A percentile compares a stretch with the other conserved stretches of the same genome.
phyloP scores from a whole-genome alignment of 257 asterid genomes.

The Salvia splendens region DNA sequence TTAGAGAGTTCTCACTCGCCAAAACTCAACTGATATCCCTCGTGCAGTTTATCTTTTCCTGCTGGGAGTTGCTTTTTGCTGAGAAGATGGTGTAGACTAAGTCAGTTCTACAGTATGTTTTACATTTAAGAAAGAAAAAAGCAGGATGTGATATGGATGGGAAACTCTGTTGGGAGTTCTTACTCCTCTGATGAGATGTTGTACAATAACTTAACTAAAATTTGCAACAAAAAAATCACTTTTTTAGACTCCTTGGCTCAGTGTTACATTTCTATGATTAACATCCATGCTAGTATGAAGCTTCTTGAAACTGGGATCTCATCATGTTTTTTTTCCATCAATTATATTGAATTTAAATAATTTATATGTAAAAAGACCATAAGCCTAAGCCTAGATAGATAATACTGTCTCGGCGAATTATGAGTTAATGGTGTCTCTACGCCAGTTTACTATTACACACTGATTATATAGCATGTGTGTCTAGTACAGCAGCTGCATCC shows the following conservation, averaged over 20 bases:
- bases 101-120: slow-evolving; percentile 50
- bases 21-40: slow-evolving; percentile 39
- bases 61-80: slow-evolving; percentile 47
- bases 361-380: no score
- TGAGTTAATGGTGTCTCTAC: neutral
- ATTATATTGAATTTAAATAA: no score
- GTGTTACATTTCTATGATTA: slow-evolving; percentile 9
- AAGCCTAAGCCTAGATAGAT: slow-evolving; percentile 1
- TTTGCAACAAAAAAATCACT: slow-evolving; percentile 45
- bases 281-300: neutral
- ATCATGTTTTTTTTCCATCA: neutral
- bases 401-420: neutral
- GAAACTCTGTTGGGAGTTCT: slow-evolving; percentile 33
- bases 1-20: slow-evolving; percentile 47
- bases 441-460: neutral
- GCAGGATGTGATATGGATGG: slow-evolving; percentile 31
- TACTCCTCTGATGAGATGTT: slow-evolving; percentile 47
- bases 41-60: slow-evolving; percentile 47
- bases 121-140: slow-evolving; percentile 31
- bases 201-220: slow-evolving; percentile 60
- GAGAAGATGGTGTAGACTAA: slow-evolving; percentile 60
- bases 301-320: no score
- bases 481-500: no score
- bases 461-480: neutral
- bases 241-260: slow-evolving; percentile 21